Base-by-base conservation (phyloP, 2,329 filamentous ascomycete genomes). In the Ascochyta koolunga region DNA sequence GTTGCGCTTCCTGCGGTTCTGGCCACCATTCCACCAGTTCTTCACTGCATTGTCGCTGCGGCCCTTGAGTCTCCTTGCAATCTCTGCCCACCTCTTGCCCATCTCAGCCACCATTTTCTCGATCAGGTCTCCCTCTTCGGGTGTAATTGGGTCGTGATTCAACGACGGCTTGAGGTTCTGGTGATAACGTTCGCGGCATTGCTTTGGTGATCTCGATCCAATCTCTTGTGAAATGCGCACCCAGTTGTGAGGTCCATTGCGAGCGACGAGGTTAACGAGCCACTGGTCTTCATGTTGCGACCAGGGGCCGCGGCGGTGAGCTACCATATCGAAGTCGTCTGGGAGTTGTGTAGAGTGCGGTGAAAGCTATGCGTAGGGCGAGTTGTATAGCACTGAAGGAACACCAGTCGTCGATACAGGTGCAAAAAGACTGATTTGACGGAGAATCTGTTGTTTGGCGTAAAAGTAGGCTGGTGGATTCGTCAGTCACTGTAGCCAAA, bases 1-100 rank as follows among this genome's bases (percentile, higher is more conserved):
- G 47, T 72, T 74, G 57, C 79, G 76, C 68, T 78, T 77, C 67
- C 89, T 83, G 68, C 92, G 86, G 78, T 96, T 96, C 83, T 93
- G 89, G 72, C 89, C 90, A 43, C 93, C 92, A 72, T 96, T 96
- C 90, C 90, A 96, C 91, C 92, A 97, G 76, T 97, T 97, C 84
- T 97, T 97, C 60, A 97, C 91, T 24, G 91, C 89, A 69, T 97
- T 97, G 79, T 97, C 93, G 74, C 92, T 96, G 69, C 93, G 88
- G 61, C 91, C 91, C 49, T 88, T 83, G 18, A 97, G 82, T 39
- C 86, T 82, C 62, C 93, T 84, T 38, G 93, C 91, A 69, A 97
- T 97, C 71, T 97, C 91, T 2, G 93, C 93, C 93, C 93, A 97
- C 51, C 89, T 86, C 79, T 92, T 93, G 58, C 92, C 92, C 79